Evolutionary conservation across 495 filamentous ascomycete genomes (phyloP).

Genomic region (Penicillium ucsense): DNA sequence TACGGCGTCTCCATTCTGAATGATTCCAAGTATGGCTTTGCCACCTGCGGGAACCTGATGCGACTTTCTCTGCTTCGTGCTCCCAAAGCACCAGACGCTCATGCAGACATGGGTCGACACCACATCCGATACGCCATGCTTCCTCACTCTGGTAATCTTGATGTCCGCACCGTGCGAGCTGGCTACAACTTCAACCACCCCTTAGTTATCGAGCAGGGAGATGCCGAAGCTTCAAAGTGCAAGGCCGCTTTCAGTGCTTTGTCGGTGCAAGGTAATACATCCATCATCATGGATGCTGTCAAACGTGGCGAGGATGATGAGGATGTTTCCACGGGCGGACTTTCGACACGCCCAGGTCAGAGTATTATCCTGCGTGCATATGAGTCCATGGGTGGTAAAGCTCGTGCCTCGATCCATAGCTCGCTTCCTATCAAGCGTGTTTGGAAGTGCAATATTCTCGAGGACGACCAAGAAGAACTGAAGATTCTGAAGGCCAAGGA

Average conservation of each 20-base stretch:
- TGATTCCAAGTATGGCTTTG: conserved; percentile 95
- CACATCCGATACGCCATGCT: conserved; percentile 84
- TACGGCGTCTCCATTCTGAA: conserved; percentile 94
- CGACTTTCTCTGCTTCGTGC: conserved; percentile 79
- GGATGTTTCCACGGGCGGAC: conserved; percentile 65
- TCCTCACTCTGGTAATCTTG: conserved; percentile 66
- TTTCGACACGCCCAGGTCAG: conserved; percentile 57
- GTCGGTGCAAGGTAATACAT: conserved; percentile 43
- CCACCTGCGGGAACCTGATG: conserved; percentile 85
- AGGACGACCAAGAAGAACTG: conserved; percentile 49
- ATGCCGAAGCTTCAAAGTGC: conserved; percentile 1
- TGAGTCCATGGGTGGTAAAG: conserved; percentile 81
- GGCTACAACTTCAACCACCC: conserved; percentile 89
- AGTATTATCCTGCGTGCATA: conserved; percentile 80
- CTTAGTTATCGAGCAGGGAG: conserved; percentile 39
- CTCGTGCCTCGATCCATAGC: conserved; percentile 55
- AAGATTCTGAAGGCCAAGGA: conserved; percentile 33
- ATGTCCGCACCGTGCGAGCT: conserved; percentile 64
- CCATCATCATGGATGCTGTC: conserved; percentile 69
- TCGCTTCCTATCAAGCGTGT: conserved; percentile 61
- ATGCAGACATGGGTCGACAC: conserved; percentile 94
- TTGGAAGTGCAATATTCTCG: conserved; percentile 65
- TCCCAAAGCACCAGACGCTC: conserved; percentile 91
- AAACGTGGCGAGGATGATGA: conserved; percentile 96
- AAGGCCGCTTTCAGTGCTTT: conserved; percentile 39